phyloP scores from a whole-genome alignment of 2,329 filamentous ascomycete species.

The Ascochyta rabiei region DNA sequence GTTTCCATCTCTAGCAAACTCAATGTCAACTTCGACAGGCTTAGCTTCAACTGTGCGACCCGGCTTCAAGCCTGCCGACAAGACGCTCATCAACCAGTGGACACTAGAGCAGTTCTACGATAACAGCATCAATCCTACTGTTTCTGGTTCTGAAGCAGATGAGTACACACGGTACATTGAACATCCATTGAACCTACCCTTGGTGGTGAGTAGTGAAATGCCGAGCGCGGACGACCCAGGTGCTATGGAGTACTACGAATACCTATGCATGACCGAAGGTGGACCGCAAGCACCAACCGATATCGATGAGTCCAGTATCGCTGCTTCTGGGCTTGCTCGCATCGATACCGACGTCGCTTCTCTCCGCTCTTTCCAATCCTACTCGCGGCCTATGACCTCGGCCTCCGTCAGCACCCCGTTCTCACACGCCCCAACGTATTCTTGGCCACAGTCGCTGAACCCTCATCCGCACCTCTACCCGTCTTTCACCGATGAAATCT shows the following conservation, averaged over 20 bases:
- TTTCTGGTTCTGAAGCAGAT: slow-evolving; percentile 75
- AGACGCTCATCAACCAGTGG: slow-evolving; percentile 83
- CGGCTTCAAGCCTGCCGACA: slow-evolving; percentile 66
- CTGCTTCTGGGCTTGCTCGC: slow-evolving; percentile 21
- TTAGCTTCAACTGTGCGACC: slow-evolving; percentile 32
- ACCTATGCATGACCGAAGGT: slow-evolving; percentile 65
- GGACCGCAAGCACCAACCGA: slow-evolving; percentile 22
- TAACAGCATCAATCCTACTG: slow-evolving; percentile 83
- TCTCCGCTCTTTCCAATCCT: slow-evolving; percentile 32
- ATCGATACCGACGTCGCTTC: slow-evolving; percentile 35
- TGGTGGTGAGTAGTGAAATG: slow-evolving; percentile 75
- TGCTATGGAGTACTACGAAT: slow-evolving; percentile 76
- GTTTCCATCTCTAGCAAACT: slow-evolving; percentile 37
- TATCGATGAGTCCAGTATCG: slow-evolving; percentile 25
- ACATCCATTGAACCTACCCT: slow-evolving; percentile 85
- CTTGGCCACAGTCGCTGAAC: slow-evolving; percentile 26
- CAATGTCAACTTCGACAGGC: slow-evolving; percentile 35
- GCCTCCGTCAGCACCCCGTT: slow-evolving; percentile 40
- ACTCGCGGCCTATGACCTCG: slow-evolving; percentile 34
- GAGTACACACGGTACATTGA: slow-evolving; percentile 89
- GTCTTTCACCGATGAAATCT: slow-evolving; percentile 6
- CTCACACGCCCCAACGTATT: slow-evolving; percentile 39
- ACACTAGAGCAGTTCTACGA: slow-evolving; percentile 85
- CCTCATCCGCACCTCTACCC: slow-evolving; percentile 26
- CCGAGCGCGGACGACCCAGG: slow-evolving; percentile 57